Base-by-base conservation (phyloP, 306 rosid genomes). In the Rubus idaeus region DNA sequence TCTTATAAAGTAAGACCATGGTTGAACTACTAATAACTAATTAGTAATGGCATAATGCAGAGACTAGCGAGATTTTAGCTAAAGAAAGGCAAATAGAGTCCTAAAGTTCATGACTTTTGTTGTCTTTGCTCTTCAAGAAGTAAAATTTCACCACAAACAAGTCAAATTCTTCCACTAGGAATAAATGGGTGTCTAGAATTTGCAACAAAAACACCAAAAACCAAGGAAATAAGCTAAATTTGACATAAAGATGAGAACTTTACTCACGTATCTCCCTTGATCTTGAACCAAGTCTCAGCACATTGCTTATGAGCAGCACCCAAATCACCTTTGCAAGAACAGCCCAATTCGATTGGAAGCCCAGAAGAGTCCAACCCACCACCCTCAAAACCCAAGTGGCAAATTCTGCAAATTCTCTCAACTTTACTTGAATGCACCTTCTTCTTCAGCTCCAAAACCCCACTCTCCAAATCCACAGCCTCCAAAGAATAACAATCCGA, bases 261-360 rank as follows among this genome's bases (percentile, higher is more conserved):
- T 44, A 85, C 89, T 86, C 63, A 86, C 87, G 81, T 77, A 35
- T 86, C 85, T 39, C 87, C 89, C 79, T 74, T 86, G 81, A 86
- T 86, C 79, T 83, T 80, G 87, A 83, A 86, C 89, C 87, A 83
- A 74, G 85, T 83, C 69, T 83, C 83, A 45, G 87, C 89, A 26
- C 89, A 83, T 3, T 86, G 89, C 85, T 74, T 77, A 67, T 86
- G 85, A 57, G 89, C 83, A 46, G 89, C 51, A 57, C 81, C 87
- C 83, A 83, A 23, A 80, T 83, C 87, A 55, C 87, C 87, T 30
- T 81, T 78, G 69, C 89, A 86, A 66, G 81, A 74, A 12, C 89
- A 86, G 14, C 89, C 87, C 58, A 86, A 57, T 35, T 80, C 77
- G 57, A 86, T 86, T 13, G 83, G 74, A 76, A 62, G 14, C 18